These are phyloP conservation scores for Vaccinium myrtillus DNA, from an alignment of 148 eudicot species.

Conservation along the genomic window DNA sequence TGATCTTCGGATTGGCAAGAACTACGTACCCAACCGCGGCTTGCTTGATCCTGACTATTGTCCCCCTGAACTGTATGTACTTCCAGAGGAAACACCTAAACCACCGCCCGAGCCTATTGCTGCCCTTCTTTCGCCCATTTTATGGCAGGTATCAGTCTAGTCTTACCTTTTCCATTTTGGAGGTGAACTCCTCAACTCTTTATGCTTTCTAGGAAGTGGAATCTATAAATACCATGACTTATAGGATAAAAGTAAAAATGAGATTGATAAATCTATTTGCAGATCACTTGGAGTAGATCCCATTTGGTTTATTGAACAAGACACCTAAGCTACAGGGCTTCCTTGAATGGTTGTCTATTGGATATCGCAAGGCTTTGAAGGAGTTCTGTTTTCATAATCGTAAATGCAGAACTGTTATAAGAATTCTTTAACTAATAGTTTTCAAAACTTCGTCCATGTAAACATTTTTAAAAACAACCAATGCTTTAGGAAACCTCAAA, in stretches of 20 bases:
- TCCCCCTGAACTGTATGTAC: slow-evolving; percentile 90
- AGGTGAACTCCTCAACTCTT: background rate
- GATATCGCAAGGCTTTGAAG: background rate
- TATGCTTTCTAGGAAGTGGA: background rate
- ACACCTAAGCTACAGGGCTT: background rate
- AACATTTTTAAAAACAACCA: background rate
- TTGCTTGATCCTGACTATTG: slow-evolving; percentile 95
- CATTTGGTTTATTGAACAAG: background rate
- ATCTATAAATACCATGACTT: background rate
- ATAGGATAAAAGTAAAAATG: background rate
- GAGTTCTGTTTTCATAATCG: background rate
- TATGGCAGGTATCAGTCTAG: slow-evolving; percentile 71
- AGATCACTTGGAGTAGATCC: background rate
- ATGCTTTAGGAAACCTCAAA: background rate
- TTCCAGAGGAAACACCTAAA: slow-evolving; percentile 90
- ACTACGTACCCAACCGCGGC: slow-evolving; percentile 70
- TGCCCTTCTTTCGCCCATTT: slow-evolving; percentile 81
- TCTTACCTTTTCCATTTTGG: background rate
- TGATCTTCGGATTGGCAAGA: slow-evolving; percentile 90
- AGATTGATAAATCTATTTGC: background rate
- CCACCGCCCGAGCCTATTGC: slow-evolving; percentile 99
- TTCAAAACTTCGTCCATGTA: background rate
- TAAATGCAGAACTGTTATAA: background rate
- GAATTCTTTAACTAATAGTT: background rate
- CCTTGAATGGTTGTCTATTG: background rate